Evolutionary conservation across 805 yeast species (phyloP), one percentile per base, ranked within the genome.

Genomic region (Diddensiella transvaalensis): DNA sequence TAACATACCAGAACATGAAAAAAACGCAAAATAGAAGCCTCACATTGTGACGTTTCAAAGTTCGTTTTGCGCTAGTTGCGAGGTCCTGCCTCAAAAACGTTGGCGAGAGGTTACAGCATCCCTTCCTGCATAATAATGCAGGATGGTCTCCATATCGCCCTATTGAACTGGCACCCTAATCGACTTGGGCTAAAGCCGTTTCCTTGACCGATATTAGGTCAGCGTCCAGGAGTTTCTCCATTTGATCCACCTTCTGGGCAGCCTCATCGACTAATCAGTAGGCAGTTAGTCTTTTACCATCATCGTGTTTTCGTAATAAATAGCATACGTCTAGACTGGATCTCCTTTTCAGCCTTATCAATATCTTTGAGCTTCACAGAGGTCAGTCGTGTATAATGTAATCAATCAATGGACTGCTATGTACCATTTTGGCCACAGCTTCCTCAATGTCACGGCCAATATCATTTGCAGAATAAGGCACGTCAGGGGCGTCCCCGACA

Each of bases 381-480:
- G 13, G 26, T 5, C 24, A 11, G 11, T 8, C 17, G 11, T 10
- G 39, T 15, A 10, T 11, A 35, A 8, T 10, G 18, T 35, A 35
- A 10, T 35, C 10, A 10, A 17, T 8, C 10, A 10, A 35, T 8
- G 39, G 8, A 10, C 10, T 8, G 10, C 10, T 17, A 8, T 33
- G 24, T 23, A 40, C 43, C 43, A 40, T 22, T 8, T 22, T 13
- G 4, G 22, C 33, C 10, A 40, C 13, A 11, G 33, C 10, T 6
- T 18, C 11, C 17, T 40, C 43, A n/a, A 40, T 8, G 17, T 40
- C 43, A 4, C 43, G 11, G 15, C 30, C 43, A 23, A 26, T 26
- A 13, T 40, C 43, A 13, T 13, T 26, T 26, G 13, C 13, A 26
- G 32, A 26, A n/a, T n/a, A n/a, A n/a, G n/a, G n/a, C n/a, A n/a